A percentile compares a stretch with the other conserved stretches of the same genome.
These are phyloP conservation scores for Lentinula detonsa DNA, from an alignment of 768 basidiomycete genomes.

Conservation along the genomic window DNA sequence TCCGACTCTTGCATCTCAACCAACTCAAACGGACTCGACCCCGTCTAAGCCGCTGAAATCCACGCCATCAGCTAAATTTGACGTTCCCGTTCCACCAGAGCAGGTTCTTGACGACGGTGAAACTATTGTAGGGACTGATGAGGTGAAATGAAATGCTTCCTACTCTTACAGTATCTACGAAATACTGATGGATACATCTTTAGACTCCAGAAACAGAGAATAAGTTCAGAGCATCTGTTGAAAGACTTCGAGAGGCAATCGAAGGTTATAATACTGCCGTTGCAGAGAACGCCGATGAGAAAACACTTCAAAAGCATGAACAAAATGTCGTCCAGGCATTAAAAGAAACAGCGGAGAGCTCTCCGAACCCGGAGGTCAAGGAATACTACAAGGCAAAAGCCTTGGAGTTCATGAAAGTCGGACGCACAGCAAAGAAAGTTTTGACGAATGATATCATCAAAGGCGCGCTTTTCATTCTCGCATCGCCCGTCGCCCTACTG, in stretches of 20 bases:
- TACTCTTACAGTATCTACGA: neutral
- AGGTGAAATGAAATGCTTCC: neutral
- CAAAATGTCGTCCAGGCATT: neutral
- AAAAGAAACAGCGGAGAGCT: neutral
- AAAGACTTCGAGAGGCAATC: neutral
- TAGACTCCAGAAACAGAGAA: conserved; percentile 2
- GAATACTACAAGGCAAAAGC: conserved; percentile 3
- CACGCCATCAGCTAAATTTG: neutral
- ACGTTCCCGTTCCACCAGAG: neutral
- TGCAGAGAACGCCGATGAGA: neutral
- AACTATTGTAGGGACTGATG: conserved; percentile 2
- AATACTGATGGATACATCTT: neutral
- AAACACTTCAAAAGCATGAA: neutral
- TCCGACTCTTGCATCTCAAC: neutral
- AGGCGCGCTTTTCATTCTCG: neutral
- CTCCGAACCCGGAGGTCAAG: neutral
- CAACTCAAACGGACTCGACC: neutral
- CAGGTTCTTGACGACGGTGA: neutral
- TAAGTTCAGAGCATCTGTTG: neutral
- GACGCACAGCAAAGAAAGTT: conserved; percentile 1
- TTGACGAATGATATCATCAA: conserved; percentile 3
- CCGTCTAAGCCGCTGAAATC: neutral
- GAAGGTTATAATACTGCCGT: conserved; percentile 1
- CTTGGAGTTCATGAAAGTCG: conserved; percentile 2
- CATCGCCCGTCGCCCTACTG: neutral